Evolutionary conservation across 495 filamentous ascomycete genomes (phyloP).

Genomic region (Penicillium angulare): DNA sequence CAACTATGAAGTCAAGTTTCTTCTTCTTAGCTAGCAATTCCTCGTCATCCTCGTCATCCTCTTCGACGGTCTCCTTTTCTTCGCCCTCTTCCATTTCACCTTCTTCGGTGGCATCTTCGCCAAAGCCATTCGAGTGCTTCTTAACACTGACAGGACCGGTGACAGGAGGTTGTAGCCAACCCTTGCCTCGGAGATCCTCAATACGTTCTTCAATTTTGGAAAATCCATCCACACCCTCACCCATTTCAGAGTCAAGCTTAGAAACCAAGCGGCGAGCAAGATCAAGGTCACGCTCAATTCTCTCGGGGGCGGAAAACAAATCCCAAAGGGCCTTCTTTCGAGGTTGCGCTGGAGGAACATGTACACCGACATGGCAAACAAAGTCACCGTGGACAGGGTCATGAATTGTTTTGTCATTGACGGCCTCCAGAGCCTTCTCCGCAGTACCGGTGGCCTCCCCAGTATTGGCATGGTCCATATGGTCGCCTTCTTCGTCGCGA

Average conservation of each 20-base stretch:
- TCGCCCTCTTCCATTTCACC: slow-evolving; percentile 70
- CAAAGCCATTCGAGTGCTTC: slow-evolving; percentile 58
- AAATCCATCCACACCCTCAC: slow-evolving; percentile 61
- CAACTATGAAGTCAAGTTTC: slow-evolving; percentile 90
- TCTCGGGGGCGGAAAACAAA: slow-evolving; percentile 85
- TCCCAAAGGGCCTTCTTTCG: slow-evolving; percentile 98
- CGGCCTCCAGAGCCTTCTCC: slow-evolving; percentile 82
- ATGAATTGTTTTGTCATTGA: slow-evolving; percentile 95
- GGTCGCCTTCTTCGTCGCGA: slow-evolving; percentile 62
- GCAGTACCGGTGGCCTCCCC: slow-evolving; percentile 52
- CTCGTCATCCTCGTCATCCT: slow-evolving; percentile 84
- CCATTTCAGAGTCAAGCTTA: slow-evolving; percentile 81
- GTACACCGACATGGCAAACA: slow-evolving; percentile 93
- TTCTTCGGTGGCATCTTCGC: slow-evolving; percentile 67
- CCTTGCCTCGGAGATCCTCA: slow-evolving; percentile 69
- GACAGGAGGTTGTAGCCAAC: slow-evolving; percentile 68
- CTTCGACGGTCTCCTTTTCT: slow-evolving; percentile 70
- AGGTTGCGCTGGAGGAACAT: slow-evolving; percentile 79
- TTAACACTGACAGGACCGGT: slow-evolving; percentile 56
- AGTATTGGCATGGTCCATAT: slow-evolving; percentile 46
- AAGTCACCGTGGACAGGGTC: slow-evolving; percentile 92
- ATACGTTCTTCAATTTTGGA: slow-evolving; percentile 82
- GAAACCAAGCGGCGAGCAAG: slow-evolving; percentile 71
- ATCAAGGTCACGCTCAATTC: slow-evolving; percentile 80
- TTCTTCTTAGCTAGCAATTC: slow-evolving; percentile 93